Conservation (phyloP, 257 asterid genomes). For the Hygrophila difformis region DNA sequence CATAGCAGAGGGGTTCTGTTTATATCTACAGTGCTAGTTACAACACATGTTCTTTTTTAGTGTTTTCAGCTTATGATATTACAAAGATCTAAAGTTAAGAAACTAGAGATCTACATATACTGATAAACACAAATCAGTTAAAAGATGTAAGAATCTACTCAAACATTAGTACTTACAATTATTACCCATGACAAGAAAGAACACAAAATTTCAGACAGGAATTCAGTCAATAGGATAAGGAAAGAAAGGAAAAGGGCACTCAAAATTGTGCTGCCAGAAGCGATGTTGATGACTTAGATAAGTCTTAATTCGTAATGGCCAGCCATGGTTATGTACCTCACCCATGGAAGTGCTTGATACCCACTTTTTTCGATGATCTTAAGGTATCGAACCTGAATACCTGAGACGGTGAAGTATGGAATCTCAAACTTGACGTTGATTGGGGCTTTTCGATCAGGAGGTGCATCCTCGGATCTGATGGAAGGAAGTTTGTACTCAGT, state of each 20-base stretch:
- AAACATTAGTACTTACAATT: no score
- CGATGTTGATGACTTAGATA: background rate
- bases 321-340: slow-evolving; percentile 42
- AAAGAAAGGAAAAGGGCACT: background rate
- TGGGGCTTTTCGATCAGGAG: slow-evolving; percentile 46
- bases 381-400: slow-evolving; percentile 45
- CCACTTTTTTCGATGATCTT: slow-evolving; percentile 47
- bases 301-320: slow-evolving; percentile 40
- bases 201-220: background rate
- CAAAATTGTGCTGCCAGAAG: background rate
- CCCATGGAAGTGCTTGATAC: slow-evolving; percentile 48
- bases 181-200: no score
- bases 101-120: no score
- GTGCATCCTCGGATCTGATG: slow-evolving; percentile 32
- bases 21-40: background rate
- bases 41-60: background rate
- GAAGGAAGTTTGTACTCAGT: slow-evolving; percentile 43
- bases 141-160: background rate
- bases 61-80: background rate
- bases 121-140: no score
- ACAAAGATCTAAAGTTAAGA: no score
- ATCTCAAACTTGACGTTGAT: slow-evolving; percentile 43
- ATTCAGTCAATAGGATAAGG: background rate
- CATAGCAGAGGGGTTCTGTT: background rate
- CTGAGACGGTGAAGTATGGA: slow-evolving; percentile 45